Percentiles rank a stretch among this genome's conserved stretches.
Conservation (phyloP, 2,329 filamentous ascomycete species). For the Fusarium metavorans region DNA sequence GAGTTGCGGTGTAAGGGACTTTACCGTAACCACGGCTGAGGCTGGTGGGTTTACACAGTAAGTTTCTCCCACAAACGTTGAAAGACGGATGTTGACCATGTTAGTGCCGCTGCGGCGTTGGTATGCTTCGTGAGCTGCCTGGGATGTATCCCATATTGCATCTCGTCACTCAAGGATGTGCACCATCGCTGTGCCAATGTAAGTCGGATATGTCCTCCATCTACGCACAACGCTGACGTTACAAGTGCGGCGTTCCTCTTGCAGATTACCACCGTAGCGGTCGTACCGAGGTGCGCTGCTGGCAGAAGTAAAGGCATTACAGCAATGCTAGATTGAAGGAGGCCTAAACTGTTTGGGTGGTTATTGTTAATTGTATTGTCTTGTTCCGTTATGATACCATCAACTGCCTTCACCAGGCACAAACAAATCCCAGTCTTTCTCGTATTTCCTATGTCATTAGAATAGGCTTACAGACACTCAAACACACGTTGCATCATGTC, state of each 20-base stretch:
- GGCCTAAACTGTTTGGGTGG: neutral
- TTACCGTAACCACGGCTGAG: constrained; percentile 21
- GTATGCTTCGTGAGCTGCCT: constrained; percentile 34
- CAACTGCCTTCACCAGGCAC: neutral
- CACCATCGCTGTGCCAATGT: constrained; percentile 39
- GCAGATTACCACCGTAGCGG: constrained; percentile 39
- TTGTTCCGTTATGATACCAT: constrained; percentile 15
- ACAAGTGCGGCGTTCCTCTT: constrained; percentile 33
- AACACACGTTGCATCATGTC: neutral
- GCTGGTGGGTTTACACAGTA: constrained; percentile 34
- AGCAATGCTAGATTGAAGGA: neutral
- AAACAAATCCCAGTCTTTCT: neutral
- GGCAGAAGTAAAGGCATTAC: constrained; percentile 3
- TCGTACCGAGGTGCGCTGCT: constrained; percentile 32
- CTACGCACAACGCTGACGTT: neutral
- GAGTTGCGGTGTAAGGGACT: constrained; percentile 11
- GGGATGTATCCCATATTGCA: constrained; percentile 38
- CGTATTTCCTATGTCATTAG: neutral
- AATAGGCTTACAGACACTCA: neutral
- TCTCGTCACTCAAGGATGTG: constrained; percentile 36
- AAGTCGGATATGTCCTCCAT: neutral
- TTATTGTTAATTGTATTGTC: neutral
- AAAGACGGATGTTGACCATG: neutral
- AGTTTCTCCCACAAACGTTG: neutral
- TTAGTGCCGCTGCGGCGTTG: constrained; percentile 33